Base-by-base conservation (phyloP, 1,139 yeast genomes). In the Pichia norvegensis region DNA sequence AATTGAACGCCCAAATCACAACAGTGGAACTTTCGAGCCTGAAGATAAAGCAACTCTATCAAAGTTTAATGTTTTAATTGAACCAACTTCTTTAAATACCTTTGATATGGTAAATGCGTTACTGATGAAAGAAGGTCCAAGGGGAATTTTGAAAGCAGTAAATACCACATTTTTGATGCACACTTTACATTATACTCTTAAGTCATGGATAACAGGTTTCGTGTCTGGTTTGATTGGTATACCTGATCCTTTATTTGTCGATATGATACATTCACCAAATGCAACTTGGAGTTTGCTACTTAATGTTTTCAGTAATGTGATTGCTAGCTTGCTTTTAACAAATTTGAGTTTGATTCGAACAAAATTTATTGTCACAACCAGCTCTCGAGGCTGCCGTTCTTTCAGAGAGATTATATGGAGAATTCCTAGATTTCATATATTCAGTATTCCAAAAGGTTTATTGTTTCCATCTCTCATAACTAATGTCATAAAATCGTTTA, bases 141-240 rank as follows among this genome's bases (percentile, higher is more conserved):
- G 80, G 59, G 95, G 96, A 1, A 67, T 87, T 27, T 85, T 95
- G 76, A 74, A 94, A 57, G 95, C 95, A 4, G 73, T 86, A 39
- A 88, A 92, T 62, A 86, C 96, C 1, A 74, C 95, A 1, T 90
- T 88, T 60, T 71, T 92, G 31, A 75, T 84, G 60, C 83, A 77
- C 48, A 84, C 95, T 0, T 69, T 88, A 38, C 77, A 84, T 1
- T 79, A 81, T 47, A 85, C 95, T 1, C 69, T 88, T 43, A 95
- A 86, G 59, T 88, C 96, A 1, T 90, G 97, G 97, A 72, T 87
- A 39, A 82, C 95, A 0, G 96, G 96, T 7, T 79, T 90, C 55
- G 64, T 87, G 16, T 81, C 95, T 7, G 92, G 95, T 3, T 70
- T 85, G 44, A 67, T 86, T 47, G 85, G 86, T 16, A 78, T 87